phyloP scores from a whole-genome alignment of 352 stramenopile genomes.

The Elongisporangium undulatum region DNA sequence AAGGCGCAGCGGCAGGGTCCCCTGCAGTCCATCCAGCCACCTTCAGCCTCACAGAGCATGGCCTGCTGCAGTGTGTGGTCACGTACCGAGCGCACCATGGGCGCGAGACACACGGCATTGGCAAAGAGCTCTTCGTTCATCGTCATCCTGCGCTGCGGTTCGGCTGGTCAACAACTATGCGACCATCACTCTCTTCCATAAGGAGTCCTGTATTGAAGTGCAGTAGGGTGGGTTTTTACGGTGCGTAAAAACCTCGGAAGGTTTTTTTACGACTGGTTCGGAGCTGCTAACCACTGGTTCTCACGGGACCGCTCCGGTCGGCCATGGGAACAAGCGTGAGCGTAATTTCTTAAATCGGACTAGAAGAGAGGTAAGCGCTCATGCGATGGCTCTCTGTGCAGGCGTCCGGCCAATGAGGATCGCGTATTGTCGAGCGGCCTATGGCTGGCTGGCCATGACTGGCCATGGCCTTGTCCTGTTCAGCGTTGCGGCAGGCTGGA shows the following conservation, averaged over 20 bases:
- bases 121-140: slow-evolving; percentile 39
- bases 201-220: background rate
- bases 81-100: slow-evolving; percentile 93
- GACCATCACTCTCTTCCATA: background rate
- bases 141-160: background rate
- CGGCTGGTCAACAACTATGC: background rate
- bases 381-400: slow-evolving; percentile 2
- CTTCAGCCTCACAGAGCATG: background rate
- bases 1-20: slow-evolving; percentile 88
- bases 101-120: slow-evolving; percentile 82
- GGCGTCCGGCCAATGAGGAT: background rate
- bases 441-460: background rate
- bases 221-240: slow-evolving; percentile 6
- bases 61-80: background rate
- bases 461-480: too few species aligned
- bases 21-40: slow-evolving; percentile 23
- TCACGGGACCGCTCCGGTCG: slow-evolving; percentile 1
- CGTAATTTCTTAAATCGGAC: slow-evolving; percentile 86
- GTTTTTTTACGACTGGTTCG: slow-evolving; percentile 6
- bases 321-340: background rate
- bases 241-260: background rate
- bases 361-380: slow-evolving; percentile 74
- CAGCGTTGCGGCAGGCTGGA: background rate
- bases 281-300: slow-evolving; percentile 26
- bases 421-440: background rate